Percentiles rank a stretch among this genome's conserved stretches.
phyloP scores from a whole-genome alignment of 768 basidiomycete genomes.

The Sarcodon aspratus region DNA sequence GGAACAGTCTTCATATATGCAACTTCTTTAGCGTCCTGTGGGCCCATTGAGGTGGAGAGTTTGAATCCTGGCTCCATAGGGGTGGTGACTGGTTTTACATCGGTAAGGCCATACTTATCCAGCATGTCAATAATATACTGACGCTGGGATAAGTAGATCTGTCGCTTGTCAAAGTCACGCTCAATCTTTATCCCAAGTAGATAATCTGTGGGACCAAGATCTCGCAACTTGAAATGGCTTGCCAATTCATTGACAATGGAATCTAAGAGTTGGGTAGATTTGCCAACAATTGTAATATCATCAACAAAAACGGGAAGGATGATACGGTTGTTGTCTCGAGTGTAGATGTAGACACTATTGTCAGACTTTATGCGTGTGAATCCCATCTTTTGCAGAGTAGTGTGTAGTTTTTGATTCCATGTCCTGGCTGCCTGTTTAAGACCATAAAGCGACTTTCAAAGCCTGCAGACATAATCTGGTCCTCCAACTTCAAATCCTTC shows the following conservation, averaged over 20 bases:
- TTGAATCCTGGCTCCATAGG: too few relatives aligned
- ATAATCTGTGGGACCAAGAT: constrained; percentile 8
- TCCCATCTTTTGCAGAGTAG: constrained; percentile 13
- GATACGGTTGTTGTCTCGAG: constrained; percentile 6
- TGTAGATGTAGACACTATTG: constrained; percentile 13
- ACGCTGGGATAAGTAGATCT: constrained; percentile 17
- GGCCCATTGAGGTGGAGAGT: too few relatives aligned
- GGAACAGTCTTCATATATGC: constrained; percentile 8
- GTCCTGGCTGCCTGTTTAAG: constrained; percentile 18
- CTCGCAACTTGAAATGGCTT: constrained; percentile 4
- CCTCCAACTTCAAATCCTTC: constrained; percentile 9
- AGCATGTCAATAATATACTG: constrained; percentile 9
- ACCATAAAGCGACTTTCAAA: constrained; percentile 21
- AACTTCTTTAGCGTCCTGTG: background rate
- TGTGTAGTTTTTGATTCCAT: too few relatives aligned
- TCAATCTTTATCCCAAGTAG: constrained; percentile 15
- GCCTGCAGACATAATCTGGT: constrained; percentile 11
- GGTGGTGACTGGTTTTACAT: constrained; percentile 3
- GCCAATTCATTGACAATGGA: constrained; percentile 4
- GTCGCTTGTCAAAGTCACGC: constrained; percentile 1
- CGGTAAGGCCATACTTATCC: constrained; percentile 6
- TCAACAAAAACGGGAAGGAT: constrained; percentile 21
- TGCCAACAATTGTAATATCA: constrained; percentile 9
- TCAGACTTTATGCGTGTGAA: constrained; percentile 14
- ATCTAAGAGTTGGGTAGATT: background rate